Percentiles rank a stretch among this genome's conserved stretches.
phyloP scores from a whole-genome alignment of 148 eudicot species.

The Suaeda aralocaspica region DNA sequence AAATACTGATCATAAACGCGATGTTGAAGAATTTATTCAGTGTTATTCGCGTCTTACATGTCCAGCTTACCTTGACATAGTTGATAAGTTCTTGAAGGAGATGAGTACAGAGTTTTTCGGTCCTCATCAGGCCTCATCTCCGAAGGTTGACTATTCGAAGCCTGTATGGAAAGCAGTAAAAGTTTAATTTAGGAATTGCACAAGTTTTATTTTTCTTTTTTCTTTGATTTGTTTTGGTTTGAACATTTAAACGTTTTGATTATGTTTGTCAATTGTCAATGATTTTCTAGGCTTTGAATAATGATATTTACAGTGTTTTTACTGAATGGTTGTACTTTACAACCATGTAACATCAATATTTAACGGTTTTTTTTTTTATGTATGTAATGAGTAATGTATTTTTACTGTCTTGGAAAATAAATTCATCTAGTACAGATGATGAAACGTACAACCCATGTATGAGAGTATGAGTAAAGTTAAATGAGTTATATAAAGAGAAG shows the following conservation, averaged over 20 bases:
- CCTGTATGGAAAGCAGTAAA: neutral
- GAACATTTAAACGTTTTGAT: no score
- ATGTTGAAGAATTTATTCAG: conserved; percentile 55
- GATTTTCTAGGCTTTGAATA: conserved; percentile 9
- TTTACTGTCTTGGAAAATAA: no score
- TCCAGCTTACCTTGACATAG: conserved; percentile 54
- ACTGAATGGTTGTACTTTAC: neutral
- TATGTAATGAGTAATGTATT: conserved; percentile 8
- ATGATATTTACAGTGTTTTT: conserved; percentile 4
- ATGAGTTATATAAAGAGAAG: no score
- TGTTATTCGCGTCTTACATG: conserved; percentile 54
- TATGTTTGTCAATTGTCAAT: no score
- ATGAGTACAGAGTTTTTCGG: conserved; percentile 40
- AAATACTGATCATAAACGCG: conserved; percentile 44
- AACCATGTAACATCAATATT: neutral
- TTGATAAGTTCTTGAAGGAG: conserved; percentile 54
- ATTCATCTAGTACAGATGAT: neutral
- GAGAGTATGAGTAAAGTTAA: no score
- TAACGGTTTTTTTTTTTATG: neutral
- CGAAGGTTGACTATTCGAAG: conserved; percentile 8
- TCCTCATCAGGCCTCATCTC: conserved; percentile 10
- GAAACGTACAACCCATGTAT: no score
- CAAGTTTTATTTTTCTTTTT: neutral
- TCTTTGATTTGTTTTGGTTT: no score
- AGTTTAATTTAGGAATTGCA: neutral